Evolutionary conservation across 2,329 filamentous ascomycete species (phyloP).

Genomic region (Xylaria sp.): DNA sequence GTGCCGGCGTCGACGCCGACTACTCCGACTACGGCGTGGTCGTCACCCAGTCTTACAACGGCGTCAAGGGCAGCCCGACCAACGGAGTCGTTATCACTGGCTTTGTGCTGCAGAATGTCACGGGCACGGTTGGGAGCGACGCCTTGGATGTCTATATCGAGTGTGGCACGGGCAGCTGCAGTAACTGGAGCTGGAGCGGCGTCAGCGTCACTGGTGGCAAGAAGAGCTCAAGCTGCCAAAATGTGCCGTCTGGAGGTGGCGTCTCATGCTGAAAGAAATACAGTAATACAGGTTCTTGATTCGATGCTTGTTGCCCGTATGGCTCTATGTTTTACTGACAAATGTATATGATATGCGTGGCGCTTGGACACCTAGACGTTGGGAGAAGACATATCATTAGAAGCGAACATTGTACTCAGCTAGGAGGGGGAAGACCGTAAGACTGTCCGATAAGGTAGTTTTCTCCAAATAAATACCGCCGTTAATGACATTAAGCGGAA

Average conservation of each 20-base stretch:
- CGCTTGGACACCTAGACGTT: too few relatives aligned
- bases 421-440: too few relatives aligned
- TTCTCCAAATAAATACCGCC: too few relatives aligned
- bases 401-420: too few relatives aligned
- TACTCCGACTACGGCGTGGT: conserved; percentile 61
- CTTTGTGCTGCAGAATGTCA: conserved; percentile 55
- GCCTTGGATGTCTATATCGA: conserved; percentile 52
- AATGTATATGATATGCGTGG: neutral
- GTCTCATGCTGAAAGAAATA: conserved; percentile 39
- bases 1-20: conserved; percentile 21
- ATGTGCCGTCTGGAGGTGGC: conserved; percentile 38
- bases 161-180: conserved; percentile 52
- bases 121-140: conserved; percentile 50
- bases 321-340: too few relatives aligned
- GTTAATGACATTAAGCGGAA: too few relatives aligned
- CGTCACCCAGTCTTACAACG: conserved; percentile 67
- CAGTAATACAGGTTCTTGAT: neutral
- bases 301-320: neutral
- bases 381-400: too few relatives aligned
- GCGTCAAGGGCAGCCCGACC: conserved; percentile 56
- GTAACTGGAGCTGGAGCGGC: conserved; percentile 50
- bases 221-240: conserved; percentile 70
- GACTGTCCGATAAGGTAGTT: too few relatives aligned
- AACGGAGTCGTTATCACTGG: conserved; percentile 57
- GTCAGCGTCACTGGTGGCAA: conserved; percentile 54